Base-by-base conservation (phyloP, 202 grass and related monocot genomes). In the Carex arenaria region DNA sequence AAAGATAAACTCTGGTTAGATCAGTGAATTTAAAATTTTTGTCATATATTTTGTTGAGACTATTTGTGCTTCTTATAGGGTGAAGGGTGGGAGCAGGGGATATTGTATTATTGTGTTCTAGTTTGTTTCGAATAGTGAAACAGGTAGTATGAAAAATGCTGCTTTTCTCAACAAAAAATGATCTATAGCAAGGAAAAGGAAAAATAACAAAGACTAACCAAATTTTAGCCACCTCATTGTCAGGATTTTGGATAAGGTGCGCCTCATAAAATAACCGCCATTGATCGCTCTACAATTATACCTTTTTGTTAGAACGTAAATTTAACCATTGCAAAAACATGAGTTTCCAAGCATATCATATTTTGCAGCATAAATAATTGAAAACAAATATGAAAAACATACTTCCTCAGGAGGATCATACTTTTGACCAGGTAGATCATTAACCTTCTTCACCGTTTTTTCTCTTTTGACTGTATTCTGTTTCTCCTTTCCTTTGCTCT, bases 251-350 rank as follows among this genome's bases (percentile, higher is more conserved):
- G 49, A 89, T 23, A 3, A 95, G 90, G 71, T 95, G 96, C 0
- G 93, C 79, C 82, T 98, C 96, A 81, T 98, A 98, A 83, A 98
- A 98, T 86, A 92, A 92, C 89, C 91, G 89, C 84, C 95, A 84
- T 43, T 93, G 89, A 90, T 98, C 96, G 72, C 96, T 92, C 96
- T 98, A 90, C 57, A 79, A 26, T 26, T 26, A 64, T 26, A 64
- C 26, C 26, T 26, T 79, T 40, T 18, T 54, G 15, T 78, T 77
- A 77, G 14, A n/a, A 54, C 1, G 83, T 76, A 56, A 59, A 1
- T 53, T 54, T 30, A n/a, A 51, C 23, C 23, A 54, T 74, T 75
- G 20, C 10, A 3, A 55, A 54, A 54, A 1, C 47, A 8, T 15
- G 2, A 15, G 0, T 74, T 53, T 74, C 22, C 71, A 54, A 22